These are phyloP conservation scores for Leccinum olivaceopallidum DNA, from an alignment of 768 basidiomycete genomes.

Conservation along the genomic window DNA sequence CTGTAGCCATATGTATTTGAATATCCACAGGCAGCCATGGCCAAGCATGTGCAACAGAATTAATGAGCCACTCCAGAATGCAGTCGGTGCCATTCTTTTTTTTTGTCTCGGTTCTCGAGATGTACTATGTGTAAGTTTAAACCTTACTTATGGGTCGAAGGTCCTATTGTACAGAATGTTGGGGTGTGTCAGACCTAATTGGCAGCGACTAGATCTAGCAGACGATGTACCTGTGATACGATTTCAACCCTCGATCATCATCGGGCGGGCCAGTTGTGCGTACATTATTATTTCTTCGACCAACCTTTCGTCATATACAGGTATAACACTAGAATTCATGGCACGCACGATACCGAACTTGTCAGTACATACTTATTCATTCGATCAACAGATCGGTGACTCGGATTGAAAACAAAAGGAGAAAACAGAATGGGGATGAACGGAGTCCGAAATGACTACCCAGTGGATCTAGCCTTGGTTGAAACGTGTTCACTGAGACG, in stretches of 20 bases:
- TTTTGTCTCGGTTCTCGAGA: not conserved
- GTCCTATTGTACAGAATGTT: not conserved
- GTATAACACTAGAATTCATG: not conserved
- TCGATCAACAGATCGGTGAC: not conserved
- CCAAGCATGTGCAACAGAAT: slow-evolving; percentile 17
- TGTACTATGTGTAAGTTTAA: not conserved
- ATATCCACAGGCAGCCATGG: slow-evolving; percentile 13
- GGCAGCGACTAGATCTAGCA: not conserved
- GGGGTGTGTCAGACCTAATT: not conserved
- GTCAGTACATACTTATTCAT: not conserved
- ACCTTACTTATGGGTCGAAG: not conserved
- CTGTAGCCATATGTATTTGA: not conserved
- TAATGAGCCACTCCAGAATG: not conserved
- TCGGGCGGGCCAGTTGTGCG: not conserved
- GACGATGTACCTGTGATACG: not conserved
- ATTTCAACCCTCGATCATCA: not conserved
- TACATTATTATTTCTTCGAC: not conserved
- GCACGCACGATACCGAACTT: not conserved
- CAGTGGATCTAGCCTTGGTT: not conserved
- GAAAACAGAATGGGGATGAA: not conserved
- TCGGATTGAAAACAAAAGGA: not conserved
- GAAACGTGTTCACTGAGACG: not conserved
- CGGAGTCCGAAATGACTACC: not conserved
- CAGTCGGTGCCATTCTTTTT: not conserved
- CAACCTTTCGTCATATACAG: not conserved